Base-by-base conservation (phyloP, 1,284 basidiomycete genomes). In the Papiliotrema flavescens region DNA sequence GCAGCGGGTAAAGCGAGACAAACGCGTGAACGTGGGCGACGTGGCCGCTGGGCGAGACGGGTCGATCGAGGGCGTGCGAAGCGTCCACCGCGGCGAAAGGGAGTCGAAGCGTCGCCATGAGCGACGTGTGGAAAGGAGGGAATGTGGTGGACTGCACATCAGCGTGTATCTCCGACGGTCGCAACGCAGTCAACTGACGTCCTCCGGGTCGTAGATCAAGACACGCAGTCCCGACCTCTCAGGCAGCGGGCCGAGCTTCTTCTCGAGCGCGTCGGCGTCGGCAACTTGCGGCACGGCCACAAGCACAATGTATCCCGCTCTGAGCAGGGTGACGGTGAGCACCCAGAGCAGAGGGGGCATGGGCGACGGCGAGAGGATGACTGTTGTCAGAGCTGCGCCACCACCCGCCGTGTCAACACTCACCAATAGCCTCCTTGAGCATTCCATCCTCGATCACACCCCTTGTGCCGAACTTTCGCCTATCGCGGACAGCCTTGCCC, bases 261-360 rank as follows among this genome's bases (percentile, higher is more conserved):
- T 63, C 61, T 76, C 75, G 22, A 76, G 51, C 24, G 64, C 54
- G 40, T 76, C 73, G n/a, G 73, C 75, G 53, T 74, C 73, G 45
- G 69, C 65, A 28, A 71, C 64, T 13, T 67, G 65, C 2, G 75
- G 73, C 2, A 75, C 70, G 9, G 75, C 71, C 26, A 76, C 59
- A n/a, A 76, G 56, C 11, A 76, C 75, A 49, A 75, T 66, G 50
- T 76, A 76, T n/a, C 71, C 71, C 1, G 71, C 67, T 59, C 69
- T 67, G 47, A 75, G 66, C 1, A 76, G 59, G 9, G 65, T 68
- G 34, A 71, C 66, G 0, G 71, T 62, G 19, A 76, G 63, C 11
- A 73, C 69, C 15, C 68, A 61, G 1, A 76, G 64, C 20, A 76
- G 46, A 0, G 66, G 65, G 0, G 75, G 73, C 48, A 67, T 63